These are phyloP conservation scores for Claviceps monticola DNA, from an alignment of 2,329 filamentous ascomycete genomes.

Conservation along the genomic window DNA sequence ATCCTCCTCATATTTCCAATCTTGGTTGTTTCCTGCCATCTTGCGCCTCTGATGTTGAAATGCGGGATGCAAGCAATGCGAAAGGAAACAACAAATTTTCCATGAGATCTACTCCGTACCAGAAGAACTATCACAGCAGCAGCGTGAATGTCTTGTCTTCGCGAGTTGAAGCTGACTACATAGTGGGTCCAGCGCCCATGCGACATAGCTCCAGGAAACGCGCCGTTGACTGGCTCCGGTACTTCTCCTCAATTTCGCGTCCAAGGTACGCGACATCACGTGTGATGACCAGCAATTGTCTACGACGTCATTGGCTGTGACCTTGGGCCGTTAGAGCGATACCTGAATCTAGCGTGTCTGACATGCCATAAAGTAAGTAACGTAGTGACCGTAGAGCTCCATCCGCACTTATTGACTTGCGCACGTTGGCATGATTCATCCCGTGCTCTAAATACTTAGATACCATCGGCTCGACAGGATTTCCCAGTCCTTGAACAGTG, in stretches of 20 bases:
- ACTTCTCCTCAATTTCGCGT: slow-evolving; percentile 5
- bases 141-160: neutral
- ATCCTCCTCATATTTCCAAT: slow-evolving; percentile 36
- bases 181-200: no score
- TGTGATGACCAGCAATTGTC: slow-evolving; percentile 12
- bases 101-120: neutral
- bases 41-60: neutral
- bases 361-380: neutral
- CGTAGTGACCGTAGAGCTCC: neutral
- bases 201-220: neutral
- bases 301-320: slow-evolving; percentile 14
- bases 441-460: neutral
- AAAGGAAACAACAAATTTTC: neutral
- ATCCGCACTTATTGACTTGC: neutral
- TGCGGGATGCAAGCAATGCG: neutral
- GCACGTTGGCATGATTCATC: slow-evolving; percentile 4
- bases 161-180: neutral
- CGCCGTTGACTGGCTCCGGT: neutral
- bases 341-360: neutral
- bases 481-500: neutral
- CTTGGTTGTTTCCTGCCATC: slow-evolving; percentile 23
- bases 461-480: slow-evolving; percentile 1
- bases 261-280: slow-evolving; percentile 17
- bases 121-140: neutral
- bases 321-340: slow-evolving; percentile 1